Percentiles rank a stretch among this genome's conserved stretches.
These are phyloP conservation scores for Talaromyces marneffei DNA, from an alignment of 2,329 filamentous ascomycete species.

Conservation along the genomic window DNA sequence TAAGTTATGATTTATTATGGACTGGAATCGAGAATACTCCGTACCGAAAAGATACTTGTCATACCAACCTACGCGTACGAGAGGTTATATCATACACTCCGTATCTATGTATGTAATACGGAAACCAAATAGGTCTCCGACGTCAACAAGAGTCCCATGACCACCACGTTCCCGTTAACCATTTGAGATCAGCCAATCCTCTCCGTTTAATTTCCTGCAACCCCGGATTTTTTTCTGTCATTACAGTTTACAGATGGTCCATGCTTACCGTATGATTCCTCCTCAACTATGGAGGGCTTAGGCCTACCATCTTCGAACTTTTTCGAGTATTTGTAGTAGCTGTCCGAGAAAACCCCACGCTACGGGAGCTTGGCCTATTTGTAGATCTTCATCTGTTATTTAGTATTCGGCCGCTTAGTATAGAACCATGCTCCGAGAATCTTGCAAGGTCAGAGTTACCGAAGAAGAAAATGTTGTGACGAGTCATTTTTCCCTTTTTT, in stretches of 20 bases:
- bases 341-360: background rate
- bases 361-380: background rate
- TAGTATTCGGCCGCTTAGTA: background rate
- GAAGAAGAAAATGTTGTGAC: background rate
- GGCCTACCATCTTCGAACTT: background rate
- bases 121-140: background rate
- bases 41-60: background rate
- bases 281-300: background rate
- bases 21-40: background rate
- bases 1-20: background rate
- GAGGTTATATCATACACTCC: too few relatives aligned
- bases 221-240: conserved; percentile 9
- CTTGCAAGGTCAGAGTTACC: background rate
- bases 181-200: background rate
- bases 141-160: background rate
- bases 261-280: background rate
- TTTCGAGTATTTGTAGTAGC: background rate
- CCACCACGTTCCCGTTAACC: background rate
- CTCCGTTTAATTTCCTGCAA: conserved; percentile 2
- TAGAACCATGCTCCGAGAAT: background rate
- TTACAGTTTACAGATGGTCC: background rate
- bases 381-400: conserved; percentile 1
- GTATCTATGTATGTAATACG: background rate
- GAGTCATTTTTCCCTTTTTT: background rate
- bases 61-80: background rate